Percentiles rank a stretch among this genome's conserved stretches.
Evolutionary conservation across 768 basidiomycete genomes (phyloP).

Genomic region (Mycena capillaripes): DNA sequence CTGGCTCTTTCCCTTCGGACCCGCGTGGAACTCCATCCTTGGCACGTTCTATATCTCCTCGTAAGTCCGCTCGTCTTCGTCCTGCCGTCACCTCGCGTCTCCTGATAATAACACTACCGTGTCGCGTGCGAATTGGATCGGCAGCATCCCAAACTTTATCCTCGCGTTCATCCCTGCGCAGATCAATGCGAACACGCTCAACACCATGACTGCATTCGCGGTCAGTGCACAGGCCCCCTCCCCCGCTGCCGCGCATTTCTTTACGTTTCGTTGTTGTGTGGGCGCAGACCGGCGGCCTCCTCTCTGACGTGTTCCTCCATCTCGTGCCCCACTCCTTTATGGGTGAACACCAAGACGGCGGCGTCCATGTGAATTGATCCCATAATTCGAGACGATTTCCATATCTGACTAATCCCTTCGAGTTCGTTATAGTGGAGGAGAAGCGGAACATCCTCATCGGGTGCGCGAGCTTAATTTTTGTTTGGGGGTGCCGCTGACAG

Average conservation of each 20-base stretch:
- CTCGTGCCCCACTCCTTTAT: slow-evolving; percentile 93
- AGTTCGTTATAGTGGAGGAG: slow-evolving; percentile 91
- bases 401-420: too few species aligned
- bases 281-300: slow-evolving; percentile 84
- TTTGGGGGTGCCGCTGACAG: slow-evolving; percentile 7
- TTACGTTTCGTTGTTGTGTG: slow-evolving; percentile 34
- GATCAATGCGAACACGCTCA: slow-evolving; percentile 87
- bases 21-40: slow-evolving; percentile 90
- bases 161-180: slow-evolving; percentile 94
- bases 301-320: slow-evolving; percentile 94
- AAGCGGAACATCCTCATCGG: slow-evolving; percentile 93
- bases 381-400: too few species aligned
- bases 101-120: slow-evolving; percentile 23
- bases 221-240: too few species aligned
- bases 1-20: slow-evolving; percentile 90
- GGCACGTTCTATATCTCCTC: slow-evolving; percentile 98
- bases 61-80: slow-evolving; percentile 59
- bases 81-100: slow-evolving; percentile 7
- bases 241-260: slow-evolving; percentile 34
- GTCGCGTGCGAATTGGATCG: slow-evolving; percentile 33
- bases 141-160: slow-evolving; percentile 93
- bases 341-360: slow-evolving; percentile 82
- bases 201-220: slow-evolving; percentile 95
- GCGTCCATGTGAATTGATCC: slow-evolving; percentile 82
- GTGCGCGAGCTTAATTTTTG: slow-evolving; percentile 55